phyloP scores from a whole-genome alignment of 2,329 filamentous ascomycete species.

The Pseudopyrenochaeta lycopersici region DNA sequence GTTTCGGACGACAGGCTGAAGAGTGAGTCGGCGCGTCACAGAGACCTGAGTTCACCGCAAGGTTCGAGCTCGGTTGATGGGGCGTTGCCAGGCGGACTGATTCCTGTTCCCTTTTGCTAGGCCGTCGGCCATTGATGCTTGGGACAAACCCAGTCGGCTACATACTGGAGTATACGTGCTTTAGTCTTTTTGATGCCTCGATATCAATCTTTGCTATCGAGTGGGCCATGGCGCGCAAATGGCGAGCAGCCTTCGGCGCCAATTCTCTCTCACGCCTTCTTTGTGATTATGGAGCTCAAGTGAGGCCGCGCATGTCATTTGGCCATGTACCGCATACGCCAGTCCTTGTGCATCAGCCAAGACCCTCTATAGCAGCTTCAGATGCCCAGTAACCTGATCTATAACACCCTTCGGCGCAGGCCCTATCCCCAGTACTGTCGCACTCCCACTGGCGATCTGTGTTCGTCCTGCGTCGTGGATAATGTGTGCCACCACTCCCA shows the following conservation, averaged over 20 bases:
- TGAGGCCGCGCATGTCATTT: background rate
- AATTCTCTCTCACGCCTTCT: background rate
- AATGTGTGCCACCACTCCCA: conserved; percentile 87
- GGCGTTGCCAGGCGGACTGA: conserved; percentile 47
- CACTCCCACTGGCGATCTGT: conserved; percentile 92
- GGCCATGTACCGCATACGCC: too few species aligned
- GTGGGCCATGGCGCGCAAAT: background rate
- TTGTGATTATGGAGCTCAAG: background rate
- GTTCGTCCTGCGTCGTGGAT: conserved; percentile 96
- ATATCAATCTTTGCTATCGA: background rate
- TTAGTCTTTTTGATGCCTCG: background rate
- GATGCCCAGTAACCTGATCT: conserved; percentile 81
- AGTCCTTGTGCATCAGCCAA: background rate
- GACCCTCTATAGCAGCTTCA: conserved; percentile 77
- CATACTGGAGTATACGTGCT: conserved; percentile 57
- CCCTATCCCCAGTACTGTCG: conserved; percentile 83
- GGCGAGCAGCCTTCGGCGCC: background rate
- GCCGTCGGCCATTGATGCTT: conserved; percentile 89
- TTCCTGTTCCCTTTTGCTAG: conserved; percentile 78
- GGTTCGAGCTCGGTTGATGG: conserved; percentile 51
- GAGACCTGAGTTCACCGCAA: conserved; percentile 59
- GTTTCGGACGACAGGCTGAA: conserved; percentile 94
- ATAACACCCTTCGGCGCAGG: conserved; percentile 84
- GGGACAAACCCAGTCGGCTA: conserved; percentile 85
- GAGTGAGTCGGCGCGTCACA: conserved; percentile 70